Percentiles rank a stretch among this genome's conserved stretches.
phyloP scores from a whole-genome alignment of 176 grass and related monocot species.

The Triticum urartu region DNA sequence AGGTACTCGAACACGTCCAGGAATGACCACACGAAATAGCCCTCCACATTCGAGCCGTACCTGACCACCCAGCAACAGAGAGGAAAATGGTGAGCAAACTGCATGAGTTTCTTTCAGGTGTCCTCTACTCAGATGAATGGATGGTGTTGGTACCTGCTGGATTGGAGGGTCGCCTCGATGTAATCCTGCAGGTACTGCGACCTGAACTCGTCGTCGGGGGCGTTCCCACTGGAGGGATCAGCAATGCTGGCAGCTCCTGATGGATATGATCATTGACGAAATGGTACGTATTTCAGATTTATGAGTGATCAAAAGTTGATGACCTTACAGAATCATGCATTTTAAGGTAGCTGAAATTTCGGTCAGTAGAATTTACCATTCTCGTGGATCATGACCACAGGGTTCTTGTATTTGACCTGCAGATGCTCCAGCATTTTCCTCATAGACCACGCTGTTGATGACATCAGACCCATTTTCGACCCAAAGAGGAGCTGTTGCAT shows the following conservation, averaged over 20 bases:
- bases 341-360: background rate
- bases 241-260: constrained; percentile 34
- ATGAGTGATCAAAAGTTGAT: background rate
- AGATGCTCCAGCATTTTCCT: constrained; percentile 70
- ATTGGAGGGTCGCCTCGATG: constrained; percentile 49
- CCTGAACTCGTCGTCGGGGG: constrained; percentile 42
- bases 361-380: constrained; percentile 48
- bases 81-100: background rate
- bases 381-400: constrained; percentile 74
- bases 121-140: background rate
- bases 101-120: background rate
- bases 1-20: constrained; percentile 74
- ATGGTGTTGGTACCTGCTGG: constrained; percentile 34
- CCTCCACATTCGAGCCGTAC: constrained; percentile 75
- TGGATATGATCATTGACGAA: background rate
- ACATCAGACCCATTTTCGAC: background rate
- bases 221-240: constrained; percentile 4
- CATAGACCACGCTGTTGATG: constrained; percentile 64
- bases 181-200: constrained; percentile 48
- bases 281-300: background rate
- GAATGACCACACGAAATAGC: constrained; percentile 95
- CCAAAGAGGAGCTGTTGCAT: background rate
- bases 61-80: constrained; percentile 25
- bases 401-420: constrained; percentile 77
- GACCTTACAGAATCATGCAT: background rate